Percentiles rank a stretch among this genome's conserved stretches.
Conservation (phyloP, 2,329 filamentous ascomycete species). For the Cladorrhinum sp. region DNA sequence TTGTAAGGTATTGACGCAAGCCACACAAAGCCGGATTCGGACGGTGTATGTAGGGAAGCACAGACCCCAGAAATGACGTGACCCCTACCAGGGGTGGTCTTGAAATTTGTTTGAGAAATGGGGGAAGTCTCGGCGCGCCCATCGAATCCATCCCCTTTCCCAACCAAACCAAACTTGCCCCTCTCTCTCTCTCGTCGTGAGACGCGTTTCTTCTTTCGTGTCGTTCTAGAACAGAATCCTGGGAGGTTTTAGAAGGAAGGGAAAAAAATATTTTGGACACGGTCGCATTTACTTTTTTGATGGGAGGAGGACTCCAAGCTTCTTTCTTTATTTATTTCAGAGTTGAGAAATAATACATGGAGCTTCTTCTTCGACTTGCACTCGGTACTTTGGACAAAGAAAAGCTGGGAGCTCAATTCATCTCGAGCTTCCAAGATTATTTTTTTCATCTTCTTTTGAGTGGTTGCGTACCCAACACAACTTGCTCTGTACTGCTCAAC, state of each 20-base stretch:
- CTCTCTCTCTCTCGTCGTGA: background rate
- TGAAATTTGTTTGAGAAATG: conserved; percentile 7
- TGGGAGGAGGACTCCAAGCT: background rate
- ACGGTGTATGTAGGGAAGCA: background rate
- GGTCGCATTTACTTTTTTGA: background rate
- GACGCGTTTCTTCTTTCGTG: conserved; percentile 3
- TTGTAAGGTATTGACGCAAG: background rate
- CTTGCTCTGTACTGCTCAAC: too few relatives aligned
- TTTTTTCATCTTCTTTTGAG: too few relatives aligned
- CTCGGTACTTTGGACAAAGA: too few relatives aligned
- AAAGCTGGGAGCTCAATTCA: too few relatives aligned
- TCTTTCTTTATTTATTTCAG: background rate
- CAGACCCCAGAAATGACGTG: conserved; percentile 5
- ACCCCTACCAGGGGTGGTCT: conserved; percentile 1
- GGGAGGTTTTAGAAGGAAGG: too few relatives aligned
- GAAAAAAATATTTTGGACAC: background rate
- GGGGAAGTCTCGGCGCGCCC: background rate
- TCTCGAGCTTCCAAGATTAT: too few relatives aligned
- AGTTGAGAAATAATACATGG: too few relatives aligned
- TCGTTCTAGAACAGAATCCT: background rate
- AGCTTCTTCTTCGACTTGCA: too few relatives aligned
- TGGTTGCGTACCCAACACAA: too few relatives aligned
- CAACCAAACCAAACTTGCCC: background rate
- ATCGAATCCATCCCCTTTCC: background rate
- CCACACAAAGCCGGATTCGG: background rate